These are phyloP conservation scores for Lepidopterella palustris DNA, from an alignment of 495 filamentous ascomycete genomes.

Conservation along the genomic window DNA sequence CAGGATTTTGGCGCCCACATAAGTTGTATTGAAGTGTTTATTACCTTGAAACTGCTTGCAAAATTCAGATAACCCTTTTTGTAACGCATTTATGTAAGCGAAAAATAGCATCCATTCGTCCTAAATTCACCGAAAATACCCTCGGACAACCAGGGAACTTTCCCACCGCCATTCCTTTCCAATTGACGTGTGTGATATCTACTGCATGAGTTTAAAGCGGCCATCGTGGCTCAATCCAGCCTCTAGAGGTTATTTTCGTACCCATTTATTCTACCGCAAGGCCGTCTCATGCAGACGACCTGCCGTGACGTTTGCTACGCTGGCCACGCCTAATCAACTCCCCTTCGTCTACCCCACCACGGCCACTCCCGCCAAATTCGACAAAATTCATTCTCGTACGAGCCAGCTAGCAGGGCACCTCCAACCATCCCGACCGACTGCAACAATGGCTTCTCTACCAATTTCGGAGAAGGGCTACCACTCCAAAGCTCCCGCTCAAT, in stretches of 20 bases:
- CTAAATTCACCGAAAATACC: not conserved
- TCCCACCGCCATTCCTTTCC: not conserved
- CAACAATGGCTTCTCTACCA: slow-evolving; percentile 38
- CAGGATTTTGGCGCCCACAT: slow-evolving; percentile 37
- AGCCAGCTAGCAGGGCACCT: slow-evolving; percentile 33
- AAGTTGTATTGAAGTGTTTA: slow-evolving; percentile 31
- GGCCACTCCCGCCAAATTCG: slow-evolving; percentile 20
- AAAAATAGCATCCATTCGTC: slow-evolving; percentile 2
- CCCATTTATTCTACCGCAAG: slow-evolving; percentile 1
- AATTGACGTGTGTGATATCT: not conserved
- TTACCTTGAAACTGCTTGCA: not conserved
- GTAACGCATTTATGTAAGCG: not conserved
- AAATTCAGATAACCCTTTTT: not conserved
- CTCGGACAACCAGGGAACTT: not conserved
- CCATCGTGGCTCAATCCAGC: slow-evolving; percentile 12
- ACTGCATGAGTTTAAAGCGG: not conserved
- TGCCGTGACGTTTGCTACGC: slow-evolving; percentile 31
- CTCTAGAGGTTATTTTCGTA: slow-evolving; percentile 2
- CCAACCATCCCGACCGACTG: slow-evolving; percentile 7
- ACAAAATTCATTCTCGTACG: slow-evolving; percentile 32
- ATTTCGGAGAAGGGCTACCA: slow-evolving; percentile 39
- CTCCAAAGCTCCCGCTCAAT: slow-evolving; percentile 49
- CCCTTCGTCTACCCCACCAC: slow-evolving; percentile 14
- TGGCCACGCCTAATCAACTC: slow-evolving; percentile 27
- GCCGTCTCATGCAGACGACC: slow-evolving; percentile 25